phyloP scores from a whole-genome alignment of 306 rosid genomes.

The Comarum palustre region DNA sequence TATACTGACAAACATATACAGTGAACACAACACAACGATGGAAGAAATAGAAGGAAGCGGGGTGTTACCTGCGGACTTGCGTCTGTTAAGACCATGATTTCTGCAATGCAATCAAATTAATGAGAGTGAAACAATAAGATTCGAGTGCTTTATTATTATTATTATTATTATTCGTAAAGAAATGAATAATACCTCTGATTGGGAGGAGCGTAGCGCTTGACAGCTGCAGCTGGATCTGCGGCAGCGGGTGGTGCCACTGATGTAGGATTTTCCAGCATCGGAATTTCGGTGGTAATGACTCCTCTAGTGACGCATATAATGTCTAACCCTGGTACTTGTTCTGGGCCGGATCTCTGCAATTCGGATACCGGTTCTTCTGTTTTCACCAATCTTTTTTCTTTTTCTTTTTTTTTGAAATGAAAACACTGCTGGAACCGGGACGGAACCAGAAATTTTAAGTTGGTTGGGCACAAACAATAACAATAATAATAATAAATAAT shows the following conservation, averaged over 20 bases:
- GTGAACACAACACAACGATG: no score
- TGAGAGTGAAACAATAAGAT: not conserved
- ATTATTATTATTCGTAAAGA: not conserved
- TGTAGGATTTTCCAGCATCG: slow-evolving; percentile 52
- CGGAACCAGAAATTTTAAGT: no score
- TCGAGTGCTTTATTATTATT: no score
- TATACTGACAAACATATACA: no score
- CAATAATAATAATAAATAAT: no score
- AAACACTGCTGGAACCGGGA: no score
- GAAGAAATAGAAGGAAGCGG: no score
- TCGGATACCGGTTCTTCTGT: no score
- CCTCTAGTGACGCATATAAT: no score
- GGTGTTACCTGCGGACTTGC: slow-evolving; percentile 58
- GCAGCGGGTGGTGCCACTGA: slow-evolving; percentile 31
- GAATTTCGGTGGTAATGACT: not conserved
- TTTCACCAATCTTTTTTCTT: no score
- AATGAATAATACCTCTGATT: slow-evolving; percentile 45
- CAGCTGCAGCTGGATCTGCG: slow-evolving; percentile 24
- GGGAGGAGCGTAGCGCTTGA: slow-evolving; percentile 71
- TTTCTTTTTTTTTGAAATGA: no score
- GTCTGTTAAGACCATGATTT: slow-evolving; percentile 55
- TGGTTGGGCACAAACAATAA: no score
- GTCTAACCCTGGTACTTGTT: not conserved
- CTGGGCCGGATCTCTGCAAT: not conserved
- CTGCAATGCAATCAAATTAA: slow-evolving; percentile 28